A percentile compares a stretch with the other conserved stretches of the same genome.
Conservation (phyloP, 306 rosid genomes). For the Malus asiatica region DNA sequence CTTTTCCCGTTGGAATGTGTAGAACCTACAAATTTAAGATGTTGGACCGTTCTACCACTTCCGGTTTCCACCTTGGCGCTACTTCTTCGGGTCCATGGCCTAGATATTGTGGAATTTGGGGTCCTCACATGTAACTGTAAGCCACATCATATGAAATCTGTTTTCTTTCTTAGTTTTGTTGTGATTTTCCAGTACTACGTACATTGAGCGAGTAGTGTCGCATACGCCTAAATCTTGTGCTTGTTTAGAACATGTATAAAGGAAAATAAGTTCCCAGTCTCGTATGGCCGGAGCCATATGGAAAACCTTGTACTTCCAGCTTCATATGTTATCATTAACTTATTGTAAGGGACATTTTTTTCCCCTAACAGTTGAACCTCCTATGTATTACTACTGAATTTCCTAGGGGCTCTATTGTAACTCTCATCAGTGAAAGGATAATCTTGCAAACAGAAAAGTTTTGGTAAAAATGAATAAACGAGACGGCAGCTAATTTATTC, state of each 20-base stretch:
- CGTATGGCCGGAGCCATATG: neutral
- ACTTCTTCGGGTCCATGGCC: neutral
- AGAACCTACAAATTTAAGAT: conserved; percentile 22
- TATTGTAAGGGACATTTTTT: neutral
- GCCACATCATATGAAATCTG: neutral
- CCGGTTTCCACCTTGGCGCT: neutral
- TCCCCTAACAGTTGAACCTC: too few species aligned
- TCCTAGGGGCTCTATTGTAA: too few species aligned
- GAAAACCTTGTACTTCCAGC: neutral
- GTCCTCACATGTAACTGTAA: neutral
- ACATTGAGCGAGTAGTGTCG: neutral
- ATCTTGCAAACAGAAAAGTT: too few species aligned
- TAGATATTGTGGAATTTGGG: neutral
- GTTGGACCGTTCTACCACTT: neutral
- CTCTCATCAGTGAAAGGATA: too few species aligned
- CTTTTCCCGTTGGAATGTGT: conserved; percentile 23
- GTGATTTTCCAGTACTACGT: neutral
- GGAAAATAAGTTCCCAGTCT: neutral
- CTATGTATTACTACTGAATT: too few species aligned
- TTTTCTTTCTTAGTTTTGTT: neutral
- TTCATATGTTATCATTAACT: neutral
- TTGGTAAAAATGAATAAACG: too few species aligned
- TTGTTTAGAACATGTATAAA: neutral
- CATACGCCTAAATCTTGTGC: neutral
- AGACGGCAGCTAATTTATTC: too few species aligned